Base-by-base conservation (phyloP, 2,329 filamentous ascomycete genomes). In the Alternaria novae-zelandiae region DNA sequence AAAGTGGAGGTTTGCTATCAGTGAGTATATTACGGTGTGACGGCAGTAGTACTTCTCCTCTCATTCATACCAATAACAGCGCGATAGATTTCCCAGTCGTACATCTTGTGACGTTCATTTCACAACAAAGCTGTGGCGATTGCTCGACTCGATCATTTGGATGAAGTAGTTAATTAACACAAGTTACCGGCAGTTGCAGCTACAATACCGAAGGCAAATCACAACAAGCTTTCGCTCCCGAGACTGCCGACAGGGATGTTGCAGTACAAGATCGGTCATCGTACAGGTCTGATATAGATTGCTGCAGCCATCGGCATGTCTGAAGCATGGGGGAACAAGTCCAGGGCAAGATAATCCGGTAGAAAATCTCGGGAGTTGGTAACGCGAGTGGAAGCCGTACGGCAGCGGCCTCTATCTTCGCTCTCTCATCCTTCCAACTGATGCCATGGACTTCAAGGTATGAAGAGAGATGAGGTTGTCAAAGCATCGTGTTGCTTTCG, bases 131-230 rank as follows among this genome's bases (percentile, higher is more conserved):
- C 25, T 28, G 13, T 23, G 41, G 15, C 49, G 43, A 11, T n/a
- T 21, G 15, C 6, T 28, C 7, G 26, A 41, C 17, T 20, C 57
- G n/a, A 41, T 56, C 17, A 49, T 57, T 51, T 62, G 59, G 62
- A 65, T 68, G 63, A 67, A 64, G 17, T 28, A 28, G n/a, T 57
- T 64, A 70, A 74, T 73, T 46, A 70, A 61, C 44, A 30, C 41
- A 32, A 28, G 53, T 54, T 51, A 54, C 61, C 70, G 66, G 67
- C 60, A 72, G 66, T 70, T 71, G 66, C 43, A 20, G 50, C 60
- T 59, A 63, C 46, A 71, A 56, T 70, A 64, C 67, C 68, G 68
- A 68, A 64, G 59, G 65, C 66, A 61, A 61, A 23, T 15, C 15
- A 15, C 3, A 32, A 36, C 50, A 47, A 59, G 41, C 49, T 53